Evolutionary conservation across 176 grass and related monocot species (phyloP), one percentile per base, ranked within the genome.

Genomic region (Raddia distichophylla): DNA sequence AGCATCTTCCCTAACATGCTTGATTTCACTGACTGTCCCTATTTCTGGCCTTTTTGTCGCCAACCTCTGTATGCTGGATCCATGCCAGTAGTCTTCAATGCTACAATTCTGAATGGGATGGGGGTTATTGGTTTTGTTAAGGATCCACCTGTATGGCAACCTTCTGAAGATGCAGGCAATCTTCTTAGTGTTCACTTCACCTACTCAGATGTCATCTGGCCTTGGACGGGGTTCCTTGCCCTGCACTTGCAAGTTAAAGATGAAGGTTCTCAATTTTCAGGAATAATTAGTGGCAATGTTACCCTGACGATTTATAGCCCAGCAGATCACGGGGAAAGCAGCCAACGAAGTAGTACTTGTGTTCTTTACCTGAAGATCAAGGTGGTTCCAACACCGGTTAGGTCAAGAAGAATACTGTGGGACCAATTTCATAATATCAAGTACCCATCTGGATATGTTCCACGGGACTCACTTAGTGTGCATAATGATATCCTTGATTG

Each of bases 371-470:
- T 98, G 84, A 98, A 93, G 82, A 75, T 98, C 62, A 98, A 77
- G 87, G 89, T 98, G 58, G 82, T 91, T 69, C 89, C 90, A 64
- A 88, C 90, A 73, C 96, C 93, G 79, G 66, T 90, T 86, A 91
- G 96, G 73, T 89, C 96, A 45, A 93, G 83, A 81, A 93, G 96
- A 83, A 82, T 98, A 86, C 46, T 98, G 79, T 98, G 96, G 96
- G 96, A 98, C 50, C 96, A 98, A 78, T 98, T 91, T 90, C 96
- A 98, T 82, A 98, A 98, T 18, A 95, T 98, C 75, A 98, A 98
- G 68, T 98, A 98, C 63, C 96, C 96, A 18, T 94, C 93, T 46
- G 96, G 96, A 68, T 98, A 93, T 84, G 90, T 98, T 87, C 96
- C 96, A 82, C 91, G 96, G 87, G 96, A 98, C 86, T 95, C 96